Percentiles rank a stretch among this genome's conserved stretches.
phyloP scores from a whole-genome alignment of 2,329 filamentous ascomycete species.

The Neofusicoccum sp. region DNA sequence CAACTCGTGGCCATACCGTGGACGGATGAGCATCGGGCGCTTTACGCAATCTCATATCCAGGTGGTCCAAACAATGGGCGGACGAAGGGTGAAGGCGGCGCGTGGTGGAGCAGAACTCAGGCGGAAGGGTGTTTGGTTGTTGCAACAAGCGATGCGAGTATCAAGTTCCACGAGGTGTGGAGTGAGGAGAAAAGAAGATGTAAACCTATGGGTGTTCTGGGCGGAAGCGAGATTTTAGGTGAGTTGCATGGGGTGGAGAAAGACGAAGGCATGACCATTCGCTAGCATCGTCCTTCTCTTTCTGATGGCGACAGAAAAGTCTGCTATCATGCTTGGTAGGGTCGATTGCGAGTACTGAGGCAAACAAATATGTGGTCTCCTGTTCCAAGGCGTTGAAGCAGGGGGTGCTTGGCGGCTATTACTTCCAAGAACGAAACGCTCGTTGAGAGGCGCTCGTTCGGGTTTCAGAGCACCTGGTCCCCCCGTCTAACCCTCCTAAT shows the following conservation, averaged over 20 bases:
- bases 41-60: slow-evolving; percentile 87
- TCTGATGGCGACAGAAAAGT: too few species aligned
- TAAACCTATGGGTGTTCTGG: slow-evolving; percentile 52
- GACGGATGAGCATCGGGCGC: slow-evolving; percentile 73
- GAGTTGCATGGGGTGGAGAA: slow-evolving; percentile 76
- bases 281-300: too few species aligned
- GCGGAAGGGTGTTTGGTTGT: slow-evolving; percentile 85
- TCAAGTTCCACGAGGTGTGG: slow-evolving; percentile 97
- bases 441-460: too few species aligned
- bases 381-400: too few species aligned
- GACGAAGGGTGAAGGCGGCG: slow-evolving; percentile 52
- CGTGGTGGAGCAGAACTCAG: slow-evolving; percentile 55
- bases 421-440: too few species aligned
- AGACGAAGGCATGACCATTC: slow-evolving; percentile 50
- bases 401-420: too few species aligned
- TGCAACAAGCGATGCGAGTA: slow-evolving; percentile 84
- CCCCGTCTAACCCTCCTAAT: too few species aligned
- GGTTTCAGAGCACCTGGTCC: too few species aligned
- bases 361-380: too few species aligned
- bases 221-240: slow-evolving; percentile 83
- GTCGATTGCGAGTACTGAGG: too few species aligned
- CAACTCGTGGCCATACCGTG: slow-evolving; percentile 83
- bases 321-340: too few species aligned
- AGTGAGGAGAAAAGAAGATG: slow-evolving; percentile 60
- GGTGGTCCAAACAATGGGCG: slow-evolving; percentile 50